Evolutionary conservation across 768 basidiomycete species (phyloP).

Genomic region (Mycena epipterygia): DNA sequence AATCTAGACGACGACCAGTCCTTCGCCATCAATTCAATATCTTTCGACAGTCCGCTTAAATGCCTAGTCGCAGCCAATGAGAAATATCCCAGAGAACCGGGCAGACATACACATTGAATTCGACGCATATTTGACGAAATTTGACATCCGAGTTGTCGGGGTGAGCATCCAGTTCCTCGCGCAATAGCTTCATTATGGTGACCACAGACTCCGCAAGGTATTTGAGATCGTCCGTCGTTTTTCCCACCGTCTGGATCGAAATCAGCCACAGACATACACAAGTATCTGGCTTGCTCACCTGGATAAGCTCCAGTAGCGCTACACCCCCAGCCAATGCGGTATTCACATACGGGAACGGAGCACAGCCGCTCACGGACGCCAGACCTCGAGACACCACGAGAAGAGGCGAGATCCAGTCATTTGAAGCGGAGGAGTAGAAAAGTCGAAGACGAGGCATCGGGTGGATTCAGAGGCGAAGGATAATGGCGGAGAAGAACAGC

Average conservation of each 20-base stretch:
- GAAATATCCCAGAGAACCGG: background rate
- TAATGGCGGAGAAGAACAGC: too few species aligned
- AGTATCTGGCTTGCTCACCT: background rate
- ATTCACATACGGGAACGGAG: slow-evolving; percentile 7
- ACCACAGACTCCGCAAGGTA: background rate
- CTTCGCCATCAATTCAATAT: background rate
- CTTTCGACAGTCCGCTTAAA: background rate
- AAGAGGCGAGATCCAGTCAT: background rate
- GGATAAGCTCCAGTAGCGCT: slow-evolving; percentile 9
- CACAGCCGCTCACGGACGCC: background rate
- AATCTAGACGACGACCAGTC: slow-evolving; percentile 16
- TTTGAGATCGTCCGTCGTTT: background rate
- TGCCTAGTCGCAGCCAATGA: background rate
- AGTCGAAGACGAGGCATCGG: background rate
- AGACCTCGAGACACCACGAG: background rate
- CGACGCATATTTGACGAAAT: background rate
- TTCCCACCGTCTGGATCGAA: background rate
- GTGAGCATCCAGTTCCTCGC: slow-evolving; percentile 3
- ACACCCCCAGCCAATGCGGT: background rate
- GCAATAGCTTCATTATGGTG: slow-evolving; percentile 4
- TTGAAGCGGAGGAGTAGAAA: background rate
- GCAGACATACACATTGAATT: background rate
- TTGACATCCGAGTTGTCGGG: too few species aligned
- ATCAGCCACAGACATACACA: background rate
- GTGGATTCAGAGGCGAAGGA: too few species aligned